A percentile compares a stretch with the other conserved stretches of the same genome.
Conservation (phyloP, 164 flowering plant species). For the Umbellularia californica region DNA sequence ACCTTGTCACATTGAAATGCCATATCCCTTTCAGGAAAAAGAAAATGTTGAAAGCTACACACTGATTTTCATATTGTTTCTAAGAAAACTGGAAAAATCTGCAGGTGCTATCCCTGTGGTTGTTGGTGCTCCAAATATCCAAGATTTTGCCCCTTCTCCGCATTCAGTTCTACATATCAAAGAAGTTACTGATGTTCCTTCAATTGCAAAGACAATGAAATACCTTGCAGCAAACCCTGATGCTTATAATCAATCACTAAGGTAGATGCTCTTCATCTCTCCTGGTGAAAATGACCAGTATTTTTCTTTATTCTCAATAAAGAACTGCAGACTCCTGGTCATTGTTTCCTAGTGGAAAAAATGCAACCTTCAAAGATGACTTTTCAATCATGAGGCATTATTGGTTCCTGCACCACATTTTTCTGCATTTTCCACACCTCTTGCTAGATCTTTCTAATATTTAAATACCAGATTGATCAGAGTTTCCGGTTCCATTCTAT, state of each 20-base stretch:
- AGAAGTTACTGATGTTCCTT: conserved; percentile 45
- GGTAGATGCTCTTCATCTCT: conserved; percentile 32
- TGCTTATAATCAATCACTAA: conserved; percentile 65
- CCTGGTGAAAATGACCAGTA: background rate
- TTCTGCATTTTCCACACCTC: background rate
- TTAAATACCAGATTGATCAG: background rate
- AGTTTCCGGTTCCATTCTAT: background rate
- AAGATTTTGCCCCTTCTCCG: conserved; percentile 84
- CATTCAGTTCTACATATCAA: conserved; percentile 72
- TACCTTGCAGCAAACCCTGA: conserved; percentile 60
- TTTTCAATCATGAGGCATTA: background rate
- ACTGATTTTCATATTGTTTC: too few relatives aligned
- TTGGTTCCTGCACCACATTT: background rate
- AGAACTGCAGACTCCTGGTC: background rate
- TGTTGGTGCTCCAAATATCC: conserved; percentile 91
- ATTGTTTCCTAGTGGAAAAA: background rate
- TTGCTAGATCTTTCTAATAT: background rate
- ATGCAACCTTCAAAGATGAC: background rate
- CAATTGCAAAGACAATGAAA: conserved; percentile 31
- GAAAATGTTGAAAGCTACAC: too few relatives aligned
- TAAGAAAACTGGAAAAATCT: background rate
- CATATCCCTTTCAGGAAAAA: too few relatives aligned
- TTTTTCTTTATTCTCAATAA: background rate
- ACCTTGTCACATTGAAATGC: background rate
- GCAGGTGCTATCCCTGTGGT: conserved; percentile 88